A percentile compares a stretch with the other conserved stretches of the same genome.
phyloP scores from a whole-genome alignment of 805 yeast genomes.

The Kazachstania martiniae region DNA sequence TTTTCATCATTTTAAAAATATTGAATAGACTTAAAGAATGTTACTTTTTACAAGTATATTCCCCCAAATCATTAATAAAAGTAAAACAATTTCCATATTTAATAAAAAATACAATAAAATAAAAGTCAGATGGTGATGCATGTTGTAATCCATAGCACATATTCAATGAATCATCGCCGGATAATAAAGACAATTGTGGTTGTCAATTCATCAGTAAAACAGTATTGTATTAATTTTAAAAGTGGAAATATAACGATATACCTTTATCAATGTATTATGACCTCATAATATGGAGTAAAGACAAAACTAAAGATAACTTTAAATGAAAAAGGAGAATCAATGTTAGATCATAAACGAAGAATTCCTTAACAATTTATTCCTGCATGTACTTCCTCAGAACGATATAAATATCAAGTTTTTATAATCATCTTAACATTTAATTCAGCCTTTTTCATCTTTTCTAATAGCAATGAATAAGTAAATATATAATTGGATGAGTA shows the following conservation, averaged over 20 bases:
- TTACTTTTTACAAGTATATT: background rate
- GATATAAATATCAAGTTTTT: constrained; percentile 26
- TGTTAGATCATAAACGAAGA: constrained; percentile 60
- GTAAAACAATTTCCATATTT: background rate
- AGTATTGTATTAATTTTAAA: background rate
- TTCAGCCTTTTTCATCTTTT: too few species aligned
- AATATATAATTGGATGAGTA: too few species aligned
- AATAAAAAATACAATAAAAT: background rate
- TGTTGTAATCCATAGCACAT: constrained; percentile 78
- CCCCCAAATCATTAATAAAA: constrained; percentile 2
- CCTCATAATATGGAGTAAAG: too few species aligned
- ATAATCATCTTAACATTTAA: constrained; percentile 14
- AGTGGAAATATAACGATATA: background rate
- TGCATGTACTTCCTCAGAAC: constrained; percentile 70
- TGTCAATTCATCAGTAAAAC: constrained; percentile 29
- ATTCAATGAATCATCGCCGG: constrained; percentile 33
- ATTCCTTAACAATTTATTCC: constrained; percentile 59
- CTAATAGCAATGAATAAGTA: background rate
- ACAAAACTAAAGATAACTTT: constrained; percentile 2
- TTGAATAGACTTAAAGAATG: too few species aligned
- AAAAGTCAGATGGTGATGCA: constrained; percentile 94
- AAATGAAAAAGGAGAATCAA: constrained; percentile 2
- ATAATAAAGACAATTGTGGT: constrained; percentile 27
- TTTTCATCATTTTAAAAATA: constrained; percentile 24
- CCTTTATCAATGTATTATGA: constrained; percentile 16